Percentiles rank a stretch among this genome's conserved stretches.
Conservation (phyloP, 768 basidiomycete genomes). For the Xanthoconium purpureum region DNA sequence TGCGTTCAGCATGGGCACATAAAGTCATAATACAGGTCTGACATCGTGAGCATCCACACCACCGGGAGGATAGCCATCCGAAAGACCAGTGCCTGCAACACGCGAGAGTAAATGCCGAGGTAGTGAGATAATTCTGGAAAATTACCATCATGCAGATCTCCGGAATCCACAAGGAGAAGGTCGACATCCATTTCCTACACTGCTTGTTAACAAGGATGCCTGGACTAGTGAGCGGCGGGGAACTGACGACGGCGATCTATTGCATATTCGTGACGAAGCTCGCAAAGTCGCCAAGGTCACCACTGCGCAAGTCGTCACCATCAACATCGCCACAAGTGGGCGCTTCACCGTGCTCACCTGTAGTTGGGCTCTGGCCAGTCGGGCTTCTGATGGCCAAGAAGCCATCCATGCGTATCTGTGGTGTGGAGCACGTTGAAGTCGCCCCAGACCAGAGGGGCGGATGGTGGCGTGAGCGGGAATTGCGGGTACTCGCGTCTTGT, state of each 20-base stretch:
- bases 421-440: constrained; percentile 87
- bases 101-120: neutral
- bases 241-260: constrained; percentile 54
- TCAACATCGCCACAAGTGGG: neutral
- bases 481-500: constrained; percentile 40
- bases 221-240: neutral
- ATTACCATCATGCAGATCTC: constrained; percentile 70
- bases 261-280: constrained; percentile 89
- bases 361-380: constrained; percentile 77
- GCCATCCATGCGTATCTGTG: constrained; percentile 81
- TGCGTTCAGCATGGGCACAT: neutral
- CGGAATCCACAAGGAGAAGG: constrained; percentile 77
- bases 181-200: constrained; percentile 68
- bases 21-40: constrained; percentile 11
- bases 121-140: neutral
- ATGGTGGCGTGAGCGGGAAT: constrained; percentile 51
- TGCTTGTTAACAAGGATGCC: neutral
- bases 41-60: constrained; percentile 74
- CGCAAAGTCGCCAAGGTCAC: constrained; percentile 77
- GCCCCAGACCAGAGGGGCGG: constrained; percentile 75
- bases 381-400: constrained; percentile 79
- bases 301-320: constrained; percentile 28
- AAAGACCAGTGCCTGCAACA: constrained; percentile 66
- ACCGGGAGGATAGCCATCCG: constrained; percentile 70
- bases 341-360: constrained; percentile 36